Base-by-base conservation (phyloP, 164 flowering plant species). In the Annona cherimola region DNA sequence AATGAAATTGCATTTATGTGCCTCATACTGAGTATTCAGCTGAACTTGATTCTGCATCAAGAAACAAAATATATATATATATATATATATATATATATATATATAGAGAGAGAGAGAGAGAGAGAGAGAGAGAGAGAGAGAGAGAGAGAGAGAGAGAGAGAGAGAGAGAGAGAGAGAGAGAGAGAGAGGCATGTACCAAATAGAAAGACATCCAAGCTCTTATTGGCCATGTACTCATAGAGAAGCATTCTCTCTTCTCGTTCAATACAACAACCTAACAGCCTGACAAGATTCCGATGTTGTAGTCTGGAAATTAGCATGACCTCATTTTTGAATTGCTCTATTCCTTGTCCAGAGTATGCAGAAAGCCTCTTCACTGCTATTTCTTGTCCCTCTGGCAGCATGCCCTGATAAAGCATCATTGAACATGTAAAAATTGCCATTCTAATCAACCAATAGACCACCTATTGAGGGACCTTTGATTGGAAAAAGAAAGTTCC, bases 361-460 rank as follows among this genome's bases (percentile, higher is more conserved):
- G 40, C 69, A 0, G 83, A 80, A 4, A 85, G 82, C 74, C 84
- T 75, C 70, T 85, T 85, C 3, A 85, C 85, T 4, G 88, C 86
- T 61, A 84, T 71, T 67, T 77, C 79, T 50, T 68, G 69, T 2
- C 83, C 83, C 70, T 79, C 73, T 1, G n/a, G 62, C 3, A 84
- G 76, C 63, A 39, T 74, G 0, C 83, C 84, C 86, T 84, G 61
- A 2, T 39, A 26, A 40, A 67, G 7, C 16, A 35, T 63, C 20
- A n/a, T 3, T 12, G 20, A 61, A 61, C 35, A 61, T 16, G 19
- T 20, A 61, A 11, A 2, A 8, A 20, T 63, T 5, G 3, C 11
- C 8, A 6, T 11, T 8, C 57, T 16, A 16, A 8, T 16, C 57
- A 50, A 50, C 57, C 9, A 16, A 50, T 50, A 50, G 9, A 16